Evolutionary conservation across 2,329 filamentous ascomycete genomes (phyloP), one percentile per base, ranked within the genome.

Genomic region (Endoconidiophora laricicola): DNA sequence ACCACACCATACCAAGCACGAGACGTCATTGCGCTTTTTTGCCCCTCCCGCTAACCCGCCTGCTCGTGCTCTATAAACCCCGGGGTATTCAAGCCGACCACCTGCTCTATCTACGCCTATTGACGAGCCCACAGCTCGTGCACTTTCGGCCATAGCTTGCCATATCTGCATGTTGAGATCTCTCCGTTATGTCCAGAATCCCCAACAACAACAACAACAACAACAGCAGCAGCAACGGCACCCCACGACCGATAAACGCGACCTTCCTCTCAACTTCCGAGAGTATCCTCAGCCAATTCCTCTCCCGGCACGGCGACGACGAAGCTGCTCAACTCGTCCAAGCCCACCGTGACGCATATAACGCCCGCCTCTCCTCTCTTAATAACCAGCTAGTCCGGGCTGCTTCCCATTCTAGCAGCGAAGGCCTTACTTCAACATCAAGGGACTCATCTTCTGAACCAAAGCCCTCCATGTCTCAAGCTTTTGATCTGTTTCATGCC

Each of bases 391-490:
- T 39, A 20, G 20, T 7, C 6, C 20, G 26, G 26, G 26, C 26
- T 29, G 6, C 29, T 4, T n/a, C 29, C 18, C 4, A n/a, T 22
- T 7, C 42, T 14, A 26, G 22, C 12, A 44, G 23, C 22, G 22
- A n/a, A 12, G 20, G 7, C 9, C 22, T 29, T 6, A 29, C 42
- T 3, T 16, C 18, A 6, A 14, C 6, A 29, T 3, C 22, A 26
- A 29, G n/a, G 6, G 9, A n/a, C 9, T 26, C 6, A 12, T 9
- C 42, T 6, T 26, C 9, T 10, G 23, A 4, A 22, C 41, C 41
- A 22, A 58, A 73, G 10, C 70, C 69, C 0, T 65, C 66, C 6
- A 70, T 70, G 56, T 77, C 73, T 20, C 65, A 72, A 52, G 72
- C 70, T 14, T 76, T 76, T 58, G 69, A 73, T 55, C 63, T 67